These are phyloP conservation scores for Vigna mungo DNA, from an alignment of 306 rosid genomes.

Conservation along the genomic window DNA sequence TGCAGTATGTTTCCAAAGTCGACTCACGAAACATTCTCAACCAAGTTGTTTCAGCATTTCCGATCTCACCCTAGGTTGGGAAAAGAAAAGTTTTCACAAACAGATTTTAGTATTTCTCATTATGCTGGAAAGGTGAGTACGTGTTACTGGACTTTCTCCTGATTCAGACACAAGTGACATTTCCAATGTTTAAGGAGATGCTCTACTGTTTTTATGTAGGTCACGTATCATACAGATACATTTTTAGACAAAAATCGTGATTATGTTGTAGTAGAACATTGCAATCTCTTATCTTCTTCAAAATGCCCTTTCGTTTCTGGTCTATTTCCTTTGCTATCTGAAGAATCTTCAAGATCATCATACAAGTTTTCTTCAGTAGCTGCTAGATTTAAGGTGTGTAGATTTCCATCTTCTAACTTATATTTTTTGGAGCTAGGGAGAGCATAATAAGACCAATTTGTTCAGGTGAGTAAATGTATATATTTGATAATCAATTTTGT, in stretches of 20 bases:
- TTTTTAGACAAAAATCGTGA: constrained; percentile 97
- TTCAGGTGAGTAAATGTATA: not conserved
- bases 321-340: constrained; percentile 70
- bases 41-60: constrained; percentile 87
- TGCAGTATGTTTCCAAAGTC: constrained; percentile 99
- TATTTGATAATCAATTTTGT: constrained; percentile 41
- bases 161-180: constrained; percentile 26
- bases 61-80: constrained; percentile 80
- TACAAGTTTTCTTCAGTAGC: constrained; percentile 97
- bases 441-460: constrained; percentile 8
- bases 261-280: constrained; percentile 93
- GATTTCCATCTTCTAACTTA: constrained; percentile 13
- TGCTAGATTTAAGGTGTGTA: constrained; percentile 88
- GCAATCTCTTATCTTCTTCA: constrained; percentile 87
- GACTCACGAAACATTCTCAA: constrained; percentile 89
- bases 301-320: constrained; percentile 79
- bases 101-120: constrained; percentile 90
- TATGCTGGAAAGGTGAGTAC: constrained; percentile 96
- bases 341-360: constrained; percentile 92
- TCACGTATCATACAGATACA: constrained; percentile 87
- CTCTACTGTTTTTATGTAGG: constrained; percentile 59
- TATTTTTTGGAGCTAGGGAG: not conserved
- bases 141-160: constrained; percentile 23
- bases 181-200: constrained; percentile 29
- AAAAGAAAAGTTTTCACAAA: constrained; percentile 88